Evolutionary conservation across 345 rosid species (phyloP).

Genomic region (Arabis alpina): DNA sequence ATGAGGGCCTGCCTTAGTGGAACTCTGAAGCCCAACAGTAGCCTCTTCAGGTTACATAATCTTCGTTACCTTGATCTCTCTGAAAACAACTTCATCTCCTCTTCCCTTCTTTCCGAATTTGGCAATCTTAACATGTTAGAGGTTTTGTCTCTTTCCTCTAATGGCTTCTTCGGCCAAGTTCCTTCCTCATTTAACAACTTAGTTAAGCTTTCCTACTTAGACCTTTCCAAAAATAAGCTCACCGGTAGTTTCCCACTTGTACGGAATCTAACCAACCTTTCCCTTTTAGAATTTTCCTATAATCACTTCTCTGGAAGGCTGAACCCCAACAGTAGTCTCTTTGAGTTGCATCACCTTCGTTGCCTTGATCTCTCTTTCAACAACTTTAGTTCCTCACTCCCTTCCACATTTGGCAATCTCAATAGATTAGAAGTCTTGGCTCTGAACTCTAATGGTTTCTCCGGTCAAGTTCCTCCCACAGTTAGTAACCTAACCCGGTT

Average conservation of each 20-base stretch:
- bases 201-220: neutral
- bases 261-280: neutral
- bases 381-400: constrained; percentile 19
- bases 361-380: neutral
- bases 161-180: constrained; percentile 12
- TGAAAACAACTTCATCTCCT: neutral
- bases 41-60: constrained; percentile 16
- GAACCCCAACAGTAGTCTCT: constrained; percentile 8
- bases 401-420: constrained; percentile 20
- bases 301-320: constrained; percentile 21
- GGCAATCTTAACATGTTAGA: constrained; percentile 29
- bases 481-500: constrained; percentile 17
- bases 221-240: neutral
- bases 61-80: neutral
- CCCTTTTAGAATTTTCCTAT: neutral
- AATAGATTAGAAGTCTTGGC: neutral
- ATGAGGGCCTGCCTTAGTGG: constrained; percentile 15
- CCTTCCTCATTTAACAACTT: constrained; percentile 19
- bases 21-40: constrained; percentile 17
- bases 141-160: neutral
- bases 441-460: constrained; percentile 7
- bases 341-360: neutral
- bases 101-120: constrained; percentile 25
- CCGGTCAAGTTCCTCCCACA: constrained; percentile 23
- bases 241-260: neutral